A percentile compares a stretch with the other conserved stretches of the same genome.
Conservation (phyloP, 2,329 filamentous ascomycete species). For the Calonectria pseudoturangicola region DNA sequence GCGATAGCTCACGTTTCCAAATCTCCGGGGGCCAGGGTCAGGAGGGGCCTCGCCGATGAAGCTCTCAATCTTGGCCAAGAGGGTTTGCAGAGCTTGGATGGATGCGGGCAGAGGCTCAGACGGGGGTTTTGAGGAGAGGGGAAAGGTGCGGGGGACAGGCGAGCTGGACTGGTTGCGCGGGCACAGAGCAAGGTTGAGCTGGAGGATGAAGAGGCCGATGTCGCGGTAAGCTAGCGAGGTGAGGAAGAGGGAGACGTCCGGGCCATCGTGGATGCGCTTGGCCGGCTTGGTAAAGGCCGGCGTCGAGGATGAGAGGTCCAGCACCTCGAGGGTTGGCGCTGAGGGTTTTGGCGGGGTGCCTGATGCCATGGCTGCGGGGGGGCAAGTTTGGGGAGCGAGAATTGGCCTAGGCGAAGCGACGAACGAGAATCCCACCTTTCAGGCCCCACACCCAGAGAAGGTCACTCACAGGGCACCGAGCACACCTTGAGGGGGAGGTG, state of each 20-base stretch:
- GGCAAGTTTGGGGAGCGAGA: background rate
- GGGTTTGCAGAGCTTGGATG: constrained; percentile 77
- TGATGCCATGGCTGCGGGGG: constrained; percentile 49
- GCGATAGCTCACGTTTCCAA: constrained; percentile 93
- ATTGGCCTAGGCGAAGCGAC: background rate
- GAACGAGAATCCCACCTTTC: background rate
- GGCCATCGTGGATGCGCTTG: constrained; percentile 90
- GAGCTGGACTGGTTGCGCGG: constrained; percentile 73
- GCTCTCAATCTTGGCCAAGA: constrained; percentile 78
- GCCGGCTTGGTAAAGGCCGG: constrained; percentile 79
- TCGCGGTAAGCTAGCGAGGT: constrained; percentile 89
- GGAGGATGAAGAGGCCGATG: constrained; percentile 89
- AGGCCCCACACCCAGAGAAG: too few species aligned
- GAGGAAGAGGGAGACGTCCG: constrained; percentile 88
- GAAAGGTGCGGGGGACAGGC: constrained; percentile 62
- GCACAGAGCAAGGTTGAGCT: constrained; percentile 91
- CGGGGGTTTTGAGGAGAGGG: constrained; percentile 63
- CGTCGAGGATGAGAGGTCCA: constrained; percentile 68
- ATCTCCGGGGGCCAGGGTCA: constrained; percentile 88
- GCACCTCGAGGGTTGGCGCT: constrained; percentile 63
- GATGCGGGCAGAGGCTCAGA: constrained; percentile 64
- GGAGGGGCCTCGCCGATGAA: constrained; percentile 88
- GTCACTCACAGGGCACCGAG: too few species aligned
- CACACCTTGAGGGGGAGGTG: too few species aligned
- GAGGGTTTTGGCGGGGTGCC: constrained; percentile 46